Percentiles rank a stretch among this genome's conserved stretches.
Evolutionary conservation across 805 yeast genomes (phyloP).

Genomic region (Yamadazyma insecticola): DNA sequence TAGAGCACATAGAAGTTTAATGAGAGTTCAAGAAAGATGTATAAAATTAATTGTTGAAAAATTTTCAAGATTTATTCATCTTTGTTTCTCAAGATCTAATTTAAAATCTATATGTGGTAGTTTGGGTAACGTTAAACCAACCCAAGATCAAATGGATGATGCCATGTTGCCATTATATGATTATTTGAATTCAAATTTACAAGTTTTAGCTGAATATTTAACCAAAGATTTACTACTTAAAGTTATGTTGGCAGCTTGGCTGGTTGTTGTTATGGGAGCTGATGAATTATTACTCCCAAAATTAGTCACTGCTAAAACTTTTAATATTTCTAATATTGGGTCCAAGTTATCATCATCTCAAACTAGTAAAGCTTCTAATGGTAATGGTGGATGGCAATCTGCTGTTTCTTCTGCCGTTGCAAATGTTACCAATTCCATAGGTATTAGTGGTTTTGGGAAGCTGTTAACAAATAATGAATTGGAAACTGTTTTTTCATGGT

Average conservation of each 20-base stretch:
- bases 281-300: constrained; percentile 75
- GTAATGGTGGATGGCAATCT: constrained; percentile 33
- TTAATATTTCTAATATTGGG: constrained; percentile 21
- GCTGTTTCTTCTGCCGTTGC: constrained; percentile 48
- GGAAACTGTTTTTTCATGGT: constrained; percentile 68
- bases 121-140: constrained; percentile 40
- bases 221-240: constrained; percentile 51
- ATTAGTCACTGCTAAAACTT: constrained; percentile 42
- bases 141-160: constrained; percentile 49
- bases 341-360: constrained; percentile 10
- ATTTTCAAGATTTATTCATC: constrained; percentile 60
- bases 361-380: neutral
- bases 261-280: constrained; percentile 60
- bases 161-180: constrained; percentile 72
- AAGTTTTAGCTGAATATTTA: constrained; percentile 55
- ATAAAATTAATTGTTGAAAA: constrained; percentile 68
- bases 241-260: constrained; percentile 80
- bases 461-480: constrained; percentile 57
- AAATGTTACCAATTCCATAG: constrained; percentile 40
- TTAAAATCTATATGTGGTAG: constrained; percentile 53
- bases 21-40: constrained; percentile 61
- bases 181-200: constrained; percentile 64
- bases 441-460: constrained; percentile 47
- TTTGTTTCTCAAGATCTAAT: constrained; percentile 53
- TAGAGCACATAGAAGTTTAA: constrained; percentile 61